A percentile compares a stretch with the other conserved stretches of the same genome.
These are phyloP conservation scores for Sporobolomyces roseus DNA, from an alignment of 768 basidiomycete genomes.

Conservation along the genomic window DNA sequence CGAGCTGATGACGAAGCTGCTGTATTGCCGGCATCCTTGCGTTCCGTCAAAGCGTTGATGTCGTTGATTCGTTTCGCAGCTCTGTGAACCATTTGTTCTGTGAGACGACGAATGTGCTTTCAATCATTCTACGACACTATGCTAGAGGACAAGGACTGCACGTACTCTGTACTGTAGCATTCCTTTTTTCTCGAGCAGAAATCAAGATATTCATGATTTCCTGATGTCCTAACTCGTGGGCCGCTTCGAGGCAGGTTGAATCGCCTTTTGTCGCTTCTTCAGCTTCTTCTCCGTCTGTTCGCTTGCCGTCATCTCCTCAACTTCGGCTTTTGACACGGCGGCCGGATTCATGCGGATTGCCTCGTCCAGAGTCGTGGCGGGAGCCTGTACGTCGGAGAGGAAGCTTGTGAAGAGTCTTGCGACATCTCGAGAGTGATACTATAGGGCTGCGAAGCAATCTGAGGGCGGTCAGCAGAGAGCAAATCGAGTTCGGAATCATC, in stretches of 20 bases:
- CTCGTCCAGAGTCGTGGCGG: too few species aligned
- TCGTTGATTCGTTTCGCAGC: not conserved
- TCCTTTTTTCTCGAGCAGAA: not conserved
- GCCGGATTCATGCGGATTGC: too few species aligned
- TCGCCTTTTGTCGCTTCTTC: not conserved
- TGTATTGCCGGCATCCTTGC: not conserved
- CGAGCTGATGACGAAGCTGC: not conserved
- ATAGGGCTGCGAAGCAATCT: too few species aligned
- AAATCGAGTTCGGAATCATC: too few species aligned
- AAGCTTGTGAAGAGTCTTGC: too few species aligned
- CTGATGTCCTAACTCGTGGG: not conserved
- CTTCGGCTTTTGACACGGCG: not conserved
- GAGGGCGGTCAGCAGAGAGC: too few species aligned
- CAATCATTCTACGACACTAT: too few species aligned
- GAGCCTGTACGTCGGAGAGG: too few species aligned
- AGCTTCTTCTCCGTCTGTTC: not conserved
- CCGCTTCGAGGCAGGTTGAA: not conserved
- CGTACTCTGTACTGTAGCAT: slow-evolving; percentile 3
- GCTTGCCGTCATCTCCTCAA: not conserved
- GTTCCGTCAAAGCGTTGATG: not conserved
- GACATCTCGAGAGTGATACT: too few species aligned
- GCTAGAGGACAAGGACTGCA: too few species aligned
- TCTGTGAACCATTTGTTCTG: not conserved
- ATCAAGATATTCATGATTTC: not conserved
- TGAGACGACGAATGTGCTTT: too few species aligned